phyloP scores from a whole-genome alignment of 495 filamentous ascomycete genomes.

The Hyaloscypha variabilis region DNA sequence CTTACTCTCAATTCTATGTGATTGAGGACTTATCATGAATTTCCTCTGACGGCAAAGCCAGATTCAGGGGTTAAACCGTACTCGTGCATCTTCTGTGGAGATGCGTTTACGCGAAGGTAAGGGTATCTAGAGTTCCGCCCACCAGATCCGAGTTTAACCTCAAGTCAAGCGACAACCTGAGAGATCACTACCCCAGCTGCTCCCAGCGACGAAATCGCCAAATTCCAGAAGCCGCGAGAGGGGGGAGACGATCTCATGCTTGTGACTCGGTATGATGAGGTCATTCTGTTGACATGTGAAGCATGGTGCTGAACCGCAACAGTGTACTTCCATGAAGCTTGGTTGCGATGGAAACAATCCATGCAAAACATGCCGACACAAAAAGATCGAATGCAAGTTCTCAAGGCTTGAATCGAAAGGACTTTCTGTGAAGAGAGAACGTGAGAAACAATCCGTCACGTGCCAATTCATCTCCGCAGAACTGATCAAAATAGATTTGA shows the following conservation, averaged over 20 bases:
- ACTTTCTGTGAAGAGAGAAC: slow-evolving; percentile 27
- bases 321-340: slow-evolving; percentile 57
- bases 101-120: slow-evolving; percentile 27
- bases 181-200: slow-evolving; percentile 26
- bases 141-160: not conserved
- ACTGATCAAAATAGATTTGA: not conserved
- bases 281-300: not conserved
- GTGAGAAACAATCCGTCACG: slow-evolving; percentile 12
- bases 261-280: slow-evolving; percentile 22
- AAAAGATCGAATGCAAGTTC: slow-evolving; percentile 43
- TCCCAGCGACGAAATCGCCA: slow-evolving; percentile 21
- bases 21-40: not conserved
- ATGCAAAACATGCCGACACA: slow-evolving; percentile 49
- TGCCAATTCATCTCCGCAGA: not conserved
- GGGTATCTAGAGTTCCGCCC: not conserved
- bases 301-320: not conserved
- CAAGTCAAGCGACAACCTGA: slow-evolving; percentile 22
- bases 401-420: slow-evolving; percentile 33
- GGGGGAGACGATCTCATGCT: slow-evolving; percentile 24
- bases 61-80: slow-evolving; percentile 29
- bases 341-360: slow-evolving; percentile 52
- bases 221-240: slow-evolving; percentile 27
- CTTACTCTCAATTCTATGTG: not conserved
- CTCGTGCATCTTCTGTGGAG: slow-evolving; percentile 24
- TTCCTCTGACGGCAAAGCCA: slow-evolving; percentile 6